Conservation (phyloP, 768 basidiomycete genomes). For the Cytidiella melzeri region DNA sequence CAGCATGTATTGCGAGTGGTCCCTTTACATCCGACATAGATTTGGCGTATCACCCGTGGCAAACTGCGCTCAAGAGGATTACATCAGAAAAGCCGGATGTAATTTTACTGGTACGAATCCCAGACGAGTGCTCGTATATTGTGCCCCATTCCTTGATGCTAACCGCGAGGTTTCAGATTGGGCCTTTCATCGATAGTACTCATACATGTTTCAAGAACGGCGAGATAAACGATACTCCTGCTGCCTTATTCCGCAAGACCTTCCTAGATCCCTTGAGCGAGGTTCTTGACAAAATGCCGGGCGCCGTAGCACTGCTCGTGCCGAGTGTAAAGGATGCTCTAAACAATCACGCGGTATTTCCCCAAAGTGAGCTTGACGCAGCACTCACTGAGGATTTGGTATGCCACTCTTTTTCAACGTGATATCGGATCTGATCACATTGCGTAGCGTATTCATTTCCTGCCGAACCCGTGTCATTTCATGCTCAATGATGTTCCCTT, state of each 20-base stretch:
- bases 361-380: slow-evolving; percentile 60
- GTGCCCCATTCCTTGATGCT: too few relatives aligned
- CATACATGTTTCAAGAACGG: slow-evolving; percentile 76
- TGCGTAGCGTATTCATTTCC: slow-evolving; percentile 65
- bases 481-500: slow-evolving; percentile 81
- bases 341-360: slow-evolving; percentile 76
- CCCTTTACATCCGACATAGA: slow-evolving; percentile 82
- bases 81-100: slow-evolving; percentile 63
- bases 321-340: slow-evolving; percentile 81
- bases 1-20: slow-evolving; percentile 72
- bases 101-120: slow-evolving; percentile 61
- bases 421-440: background rate
- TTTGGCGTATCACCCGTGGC: slow-evolving; percentile 68
- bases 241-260: slow-evolving; percentile 60
- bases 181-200: slow-evolving; percentile 81
- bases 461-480: slow-evolving; percentile 87
- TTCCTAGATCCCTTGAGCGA: slow-evolving; percentile 52
- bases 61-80: slow-evolving; percentile 55
- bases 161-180: slow-evolving; percentile 70
- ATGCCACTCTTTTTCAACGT: slow-evolving; percentile 19
- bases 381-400: slow-evolving; percentile 48
- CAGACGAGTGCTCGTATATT: too few relatives aligned
- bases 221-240: slow-evolving; percentile 58
- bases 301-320: slow-evolving; percentile 68
- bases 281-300: slow-evolving; percentile 56